Evolutionary conservation across 2,329 filamentous ascomycete genomes (phyloP).

Genomic region (Penicillium vulpinum): DNA sequence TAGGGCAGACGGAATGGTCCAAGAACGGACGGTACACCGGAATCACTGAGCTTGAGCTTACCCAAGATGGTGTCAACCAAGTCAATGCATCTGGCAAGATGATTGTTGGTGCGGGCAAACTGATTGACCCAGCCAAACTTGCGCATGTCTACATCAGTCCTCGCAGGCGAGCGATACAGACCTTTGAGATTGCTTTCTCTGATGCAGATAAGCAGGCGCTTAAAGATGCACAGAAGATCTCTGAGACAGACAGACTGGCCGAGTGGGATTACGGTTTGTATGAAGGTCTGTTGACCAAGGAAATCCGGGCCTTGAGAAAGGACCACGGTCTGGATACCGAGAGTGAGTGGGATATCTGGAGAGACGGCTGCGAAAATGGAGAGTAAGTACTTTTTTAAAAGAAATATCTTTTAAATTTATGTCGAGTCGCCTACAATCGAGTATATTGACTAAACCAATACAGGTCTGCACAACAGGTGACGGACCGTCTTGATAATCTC

Average conservation of each 20-base stretch:
- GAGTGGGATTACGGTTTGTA: slow-evolving; percentile 67
- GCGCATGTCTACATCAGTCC: slow-evolving; percentile 54
- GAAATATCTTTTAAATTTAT: not conserved
- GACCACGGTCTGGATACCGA: slow-evolving; percentile 51
- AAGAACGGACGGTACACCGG: slow-evolving; percentile 51
- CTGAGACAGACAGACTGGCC: slow-evolving; percentile 53
- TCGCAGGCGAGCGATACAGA: slow-evolving; percentile 50
- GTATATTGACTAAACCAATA: slow-evolving; percentile 3
- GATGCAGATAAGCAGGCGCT: slow-evolving; percentile 26
- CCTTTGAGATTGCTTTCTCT: slow-evolving; percentile 50
- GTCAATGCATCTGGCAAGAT: slow-evolving; percentile 47
- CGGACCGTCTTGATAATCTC: slow-evolving; percentile 44
- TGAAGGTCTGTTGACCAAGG: slow-evolving; percentile 56
- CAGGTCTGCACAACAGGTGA: slow-evolving; percentile 40
- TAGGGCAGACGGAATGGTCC: slow-evolving; percentile 50
- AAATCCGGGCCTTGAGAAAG: slow-evolving; percentile 52
- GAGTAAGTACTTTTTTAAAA: slow-evolving; percentile 43
- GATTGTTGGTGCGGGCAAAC: slow-evolving; percentile 52
- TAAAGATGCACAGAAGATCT: slow-evolving; percentile 36
- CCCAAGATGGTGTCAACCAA: slow-evolving; percentile 44
- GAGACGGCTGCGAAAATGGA: slow-evolving; percentile 58
- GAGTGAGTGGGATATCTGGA: slow-evolving; percentile 59
- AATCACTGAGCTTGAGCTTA: slow-evolving; percentile 47
- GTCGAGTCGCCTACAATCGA: not conserved
- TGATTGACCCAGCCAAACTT: slow-evolving; percentile 54